Evolutionary conservation across 108 stramenopile genomes (phyloP).

Genomic region (Cyclotella atomus): DNA sequence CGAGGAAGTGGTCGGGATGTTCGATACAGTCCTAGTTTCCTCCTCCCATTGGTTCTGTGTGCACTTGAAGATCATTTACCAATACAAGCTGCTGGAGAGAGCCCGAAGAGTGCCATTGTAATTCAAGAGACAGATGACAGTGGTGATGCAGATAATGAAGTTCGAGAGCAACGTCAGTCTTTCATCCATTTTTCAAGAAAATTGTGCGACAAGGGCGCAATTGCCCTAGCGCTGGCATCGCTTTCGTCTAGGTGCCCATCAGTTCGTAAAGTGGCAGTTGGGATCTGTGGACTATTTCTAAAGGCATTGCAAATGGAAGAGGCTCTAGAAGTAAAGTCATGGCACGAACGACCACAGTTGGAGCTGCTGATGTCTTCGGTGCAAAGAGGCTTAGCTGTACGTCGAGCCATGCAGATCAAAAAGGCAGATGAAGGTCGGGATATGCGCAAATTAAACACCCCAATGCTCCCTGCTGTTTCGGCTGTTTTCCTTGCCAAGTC

Average conservation of each 20-base stretch:
- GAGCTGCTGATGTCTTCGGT: slow-evolving; percentile 80
- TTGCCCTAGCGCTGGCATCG: slow-evolving; percentile 59
- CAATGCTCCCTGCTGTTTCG: slow-evolving; percentile 63
- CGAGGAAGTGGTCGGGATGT: slow-evolving; percentile 51
- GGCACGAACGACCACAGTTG: slow-evolving; percentile 81
- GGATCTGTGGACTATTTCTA: slow-evolving; percentile 63
- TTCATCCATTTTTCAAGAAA: slow-evolving; percentile 47
- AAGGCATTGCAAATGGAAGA: slow-evolving; percentile 59
- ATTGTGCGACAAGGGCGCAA: slow-evolving; percentile 67
- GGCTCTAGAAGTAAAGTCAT: slow-evolving; percentile 56
- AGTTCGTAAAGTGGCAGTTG: slow-evolving; percentile 59
- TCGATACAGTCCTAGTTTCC: slow-evolving; percentile 79
- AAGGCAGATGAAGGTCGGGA: slow-evolving; percentile 15
- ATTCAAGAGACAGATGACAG: background rate
- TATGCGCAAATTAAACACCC: slow-evolving; percentile 19
- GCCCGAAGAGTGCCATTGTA: background rate
- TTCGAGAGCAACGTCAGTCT: slow-evolving; percentile 11
- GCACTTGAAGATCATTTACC: slow-evolving; percentile 37
- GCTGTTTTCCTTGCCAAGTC: slow-evolving; percentile 78
- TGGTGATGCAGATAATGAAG: slow-evolving; percentile 4
- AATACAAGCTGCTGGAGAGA: background rate
- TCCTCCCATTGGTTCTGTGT: slow-evolving; percentile 67
- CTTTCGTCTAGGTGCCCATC: slow-evolving; percentile 65
- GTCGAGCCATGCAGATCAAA: slow-evolving; percentile 39
- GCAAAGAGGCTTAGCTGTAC: slow-evolving; percentile 65